These are phyloP conservation scores for Spergularia azorica DNA, from an alignment of 179 eudicot genomes.

Conservation along the genomic window DNA sequence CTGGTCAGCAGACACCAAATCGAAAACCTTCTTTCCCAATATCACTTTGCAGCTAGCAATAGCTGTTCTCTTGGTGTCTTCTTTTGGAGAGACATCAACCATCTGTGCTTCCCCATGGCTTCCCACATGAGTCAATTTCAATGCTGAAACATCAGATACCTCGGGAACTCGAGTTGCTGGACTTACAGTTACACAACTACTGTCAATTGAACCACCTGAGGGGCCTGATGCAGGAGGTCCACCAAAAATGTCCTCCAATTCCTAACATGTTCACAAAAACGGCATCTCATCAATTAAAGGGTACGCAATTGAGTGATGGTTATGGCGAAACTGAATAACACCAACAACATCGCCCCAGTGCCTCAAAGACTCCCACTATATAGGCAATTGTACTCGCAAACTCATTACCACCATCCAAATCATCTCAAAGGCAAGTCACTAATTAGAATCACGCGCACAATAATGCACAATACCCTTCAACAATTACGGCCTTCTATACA, in stretches of 20 bases:
- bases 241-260: conserved; percentile 73
- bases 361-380: no score
- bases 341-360: no score
- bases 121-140: conserved; percentile 59
- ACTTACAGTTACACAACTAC: conserved; percentile 5
- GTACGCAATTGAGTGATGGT: no score
- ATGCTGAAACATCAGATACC: conserved; percentile 12
- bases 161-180: conserved; percentile 42
- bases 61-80: conserved; percentile 73
- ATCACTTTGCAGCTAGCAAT: conserved; percentile 85
- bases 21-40: conserved; percentile 66
- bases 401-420: background rate
- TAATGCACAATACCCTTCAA: background rate
- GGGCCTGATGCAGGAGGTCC: conserved; percentile 55
- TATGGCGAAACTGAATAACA: no score
- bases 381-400: background rate
- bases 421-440: background rate
- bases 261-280: background rate
- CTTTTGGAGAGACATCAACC: conserved; percentile 89
- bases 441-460: background rate
- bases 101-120: conserved; percentile 80
- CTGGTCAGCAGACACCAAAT: conserved; percentile 79
- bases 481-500: background rate
- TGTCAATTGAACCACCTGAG: conserved; percentile 38
- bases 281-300: background rate